Conservation (phyloP, 2,329 filamentous ascomycete species). For the Chaetomiaceae sp. region DNA sequence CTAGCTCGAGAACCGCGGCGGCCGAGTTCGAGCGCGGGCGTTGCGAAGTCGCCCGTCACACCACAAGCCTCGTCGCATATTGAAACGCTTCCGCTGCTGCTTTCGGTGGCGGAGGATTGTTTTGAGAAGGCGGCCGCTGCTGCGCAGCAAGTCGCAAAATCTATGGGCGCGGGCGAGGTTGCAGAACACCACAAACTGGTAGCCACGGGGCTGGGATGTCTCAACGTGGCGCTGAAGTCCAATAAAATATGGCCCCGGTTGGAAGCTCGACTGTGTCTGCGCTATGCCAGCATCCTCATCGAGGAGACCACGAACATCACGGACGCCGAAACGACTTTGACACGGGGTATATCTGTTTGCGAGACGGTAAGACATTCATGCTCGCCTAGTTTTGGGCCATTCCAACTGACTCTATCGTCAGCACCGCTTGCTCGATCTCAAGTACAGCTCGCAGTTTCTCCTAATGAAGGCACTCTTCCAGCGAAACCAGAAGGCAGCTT, state of each 20-base stretch:
- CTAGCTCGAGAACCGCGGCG: constrained; percentile 21
- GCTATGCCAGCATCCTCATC: constrained; percentile 64
- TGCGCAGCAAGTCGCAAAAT: constrained; percentile 42
- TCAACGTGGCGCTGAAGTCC: constrained; percentile 62
- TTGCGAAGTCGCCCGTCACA: constrained; percentile 33
- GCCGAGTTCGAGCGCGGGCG: constrained; percentile 16
- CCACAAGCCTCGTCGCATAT: constrained; percentile 37
- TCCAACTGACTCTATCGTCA: constrained; percentile 25
- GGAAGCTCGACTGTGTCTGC: constrained; percentile 62
- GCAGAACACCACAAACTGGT: constrained; percentile 67
- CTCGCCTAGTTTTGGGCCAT: neutral
- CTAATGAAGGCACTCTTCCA: constrained; percentile 65
- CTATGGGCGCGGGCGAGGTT: constrained; percentile 45
- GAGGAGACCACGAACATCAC: constrained; percentile 72
- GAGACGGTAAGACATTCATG: constrained; percentile 46
- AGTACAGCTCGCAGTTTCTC: constrained; percentile 71
- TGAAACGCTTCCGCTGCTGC: constrained; percentile 54
- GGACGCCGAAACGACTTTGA: constrained; percentile 65
- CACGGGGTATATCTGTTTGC: constrained; percentile 64
- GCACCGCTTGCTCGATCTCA: constrained; percentile 58
- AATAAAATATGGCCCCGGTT: constrained; percentile 55
- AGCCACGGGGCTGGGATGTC: constrained; percentile 64
- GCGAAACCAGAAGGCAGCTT: constrained; percentile 63
- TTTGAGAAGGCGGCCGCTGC: constrained; percentile 58
- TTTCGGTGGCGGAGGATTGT: constrained; percentile 71